Percentiles rank a stretch among this genome's conserved stretches.
Conservation (phyloP, 306 rosid genomes). For the Prunus dulcis region DNA sequence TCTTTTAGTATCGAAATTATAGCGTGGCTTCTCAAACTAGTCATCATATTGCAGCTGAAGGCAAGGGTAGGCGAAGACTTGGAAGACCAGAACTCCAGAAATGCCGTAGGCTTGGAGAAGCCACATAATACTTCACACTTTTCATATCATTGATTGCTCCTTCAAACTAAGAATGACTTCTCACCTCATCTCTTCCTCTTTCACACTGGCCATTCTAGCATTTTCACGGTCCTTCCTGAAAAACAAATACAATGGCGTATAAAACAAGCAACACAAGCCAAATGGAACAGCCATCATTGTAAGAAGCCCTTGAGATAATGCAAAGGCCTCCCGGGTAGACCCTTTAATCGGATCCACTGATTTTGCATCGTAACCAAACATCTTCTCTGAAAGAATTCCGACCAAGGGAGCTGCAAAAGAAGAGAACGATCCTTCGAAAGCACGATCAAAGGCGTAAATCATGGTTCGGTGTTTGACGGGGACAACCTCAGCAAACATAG, state of each 20-base stretch:
- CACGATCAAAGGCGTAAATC: slow-evolving; percentile 98
- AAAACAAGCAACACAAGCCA: slow-evolving; percentile 87
- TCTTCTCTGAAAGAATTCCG: slow-evolving; percentile 86
- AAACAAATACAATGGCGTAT: slow-evolving; percentile 65
- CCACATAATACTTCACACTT: background rate
- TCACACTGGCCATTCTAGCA: slow-evolving; percentile 42
- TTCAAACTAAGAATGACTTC: background rate
- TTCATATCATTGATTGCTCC: background rate
- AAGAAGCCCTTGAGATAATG: slow-evolving; percentile 87
- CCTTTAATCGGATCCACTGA: slow-evolving; percentile 64
- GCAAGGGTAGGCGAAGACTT: background rate
- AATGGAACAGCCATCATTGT: slow-evolving; percentile 86
- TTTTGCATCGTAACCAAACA: slow-evolving; percentile 78
- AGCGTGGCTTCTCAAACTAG: slow-evolving; percentile 9
- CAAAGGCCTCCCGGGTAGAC: slow-evolving; percentile 71
- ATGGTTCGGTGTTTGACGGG: slow-evolving; percentile 86
- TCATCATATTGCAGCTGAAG: background rate
- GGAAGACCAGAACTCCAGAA: background rate
- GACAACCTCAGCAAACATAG: slow-evolving; percentile 95
- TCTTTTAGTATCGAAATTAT: background rate
- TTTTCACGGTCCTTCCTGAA: slow-evolving; percentile 76
- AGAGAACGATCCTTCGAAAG: slow-evolving; percentile 91
- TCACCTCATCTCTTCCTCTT: slow-evolving; percentile 63
- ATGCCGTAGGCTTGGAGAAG: background rate
- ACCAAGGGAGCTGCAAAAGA: slow-evolving; percentile 96